Conservation (phyloP, 129 eudicot species). For the Kitagawia praeruptora region DNA sequence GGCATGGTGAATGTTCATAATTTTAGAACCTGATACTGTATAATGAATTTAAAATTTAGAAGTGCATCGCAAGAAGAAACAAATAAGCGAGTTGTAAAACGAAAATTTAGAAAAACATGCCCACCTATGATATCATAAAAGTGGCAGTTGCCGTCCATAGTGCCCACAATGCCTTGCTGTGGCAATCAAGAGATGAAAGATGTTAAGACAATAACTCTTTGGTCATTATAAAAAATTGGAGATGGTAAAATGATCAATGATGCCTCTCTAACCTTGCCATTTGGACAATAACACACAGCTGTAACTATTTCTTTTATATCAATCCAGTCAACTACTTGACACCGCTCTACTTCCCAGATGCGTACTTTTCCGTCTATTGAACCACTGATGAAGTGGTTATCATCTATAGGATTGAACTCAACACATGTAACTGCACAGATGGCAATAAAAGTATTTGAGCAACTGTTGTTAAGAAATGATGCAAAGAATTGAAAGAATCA, state of each 20-base stretch:
- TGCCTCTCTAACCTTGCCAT: conserved; percentile 43
- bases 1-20: background rate
- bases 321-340: conserved; percentile 54
- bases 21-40: background rate
- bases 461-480: background rate
- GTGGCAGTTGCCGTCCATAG: conserved; percentile 69
- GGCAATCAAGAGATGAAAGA: conserved; percentile 13
- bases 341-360: conserved; percentile 36
- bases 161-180: conserved; percentile 79
- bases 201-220: background rate
- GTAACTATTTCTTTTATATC: conserved; percentile 44
- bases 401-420: conserved; percentile 55
- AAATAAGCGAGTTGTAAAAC: background rate
- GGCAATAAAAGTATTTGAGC: background rate
- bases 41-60: background rate
- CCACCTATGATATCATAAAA: conserved; percentile 62
- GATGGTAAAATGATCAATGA: background rate
- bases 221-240: background rate
- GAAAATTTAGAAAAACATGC: background rate
- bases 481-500: background rate
- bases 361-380: conserved; percentile 58
- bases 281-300: conserved; percentile 53
- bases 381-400: conserved; percentile 48
- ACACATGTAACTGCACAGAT: conserved; percentile 72
- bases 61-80: background rate